Conservation (phyloP, 2,329 filamentous ascomycete species). For the Capronia americana region DNA sequence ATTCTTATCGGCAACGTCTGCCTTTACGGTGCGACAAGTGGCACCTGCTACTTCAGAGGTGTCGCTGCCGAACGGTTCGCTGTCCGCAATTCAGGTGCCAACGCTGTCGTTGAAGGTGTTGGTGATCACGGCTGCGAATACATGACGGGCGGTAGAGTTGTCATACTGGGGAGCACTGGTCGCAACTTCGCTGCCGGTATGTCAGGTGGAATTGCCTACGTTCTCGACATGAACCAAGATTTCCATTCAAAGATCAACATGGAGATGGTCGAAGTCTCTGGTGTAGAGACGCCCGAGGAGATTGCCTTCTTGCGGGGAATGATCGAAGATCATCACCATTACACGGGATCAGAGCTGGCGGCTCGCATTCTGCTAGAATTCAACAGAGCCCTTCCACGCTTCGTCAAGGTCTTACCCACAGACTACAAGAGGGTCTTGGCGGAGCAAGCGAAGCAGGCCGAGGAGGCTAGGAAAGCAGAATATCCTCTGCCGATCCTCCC, state of each 20-base stretch:
- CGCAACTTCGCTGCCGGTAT: slow-evolving; percentile 98
- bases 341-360: slow-evolving; percentile 93
- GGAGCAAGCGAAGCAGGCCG: slow-evolving; percentile 85
- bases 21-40: slow-evolving; percentile 89
- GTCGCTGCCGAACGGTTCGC: slow-evolving; percentile 95
- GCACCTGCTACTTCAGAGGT: slow-evolving; percentile 95
- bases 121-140: slow-evolving; percentile 98
- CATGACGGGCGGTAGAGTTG: slow-evolving; percentile 93
- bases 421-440: slow-evolving; percentile 94
- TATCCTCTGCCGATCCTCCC: slow-evolving; percentile 80
- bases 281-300: slow-evolving; percentile 82
- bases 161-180: slow-evolving; percentile 85
- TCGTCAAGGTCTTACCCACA: slow-evolving; percentile 90
- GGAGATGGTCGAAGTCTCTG: slow-evolving; percentile 93
- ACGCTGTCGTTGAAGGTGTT: slow-evolving; percentile 92
- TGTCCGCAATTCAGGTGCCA: slow-evolving; percentile 94
- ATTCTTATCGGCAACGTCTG: slow-evolving; percentile 92
- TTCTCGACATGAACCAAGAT: slow-evolving; percentile 87
- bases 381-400: slow-evolving; percentile 84
- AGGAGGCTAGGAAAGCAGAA: slow-evolving; percentile 81
- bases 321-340: slow-evolving; percentile 96
- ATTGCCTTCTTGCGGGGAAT: slow-evolving; percentile 89
- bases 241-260: slow-evolving; percentile 93
- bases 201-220: slow-evolving; percentile 96
- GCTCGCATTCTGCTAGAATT: slow-evolving; percentile 95